These are phyloP conservation scores for Melampsora americana DNA, from an alignment of 1,284 basidiomycete species.

Conservation along the genomic window DNA sequence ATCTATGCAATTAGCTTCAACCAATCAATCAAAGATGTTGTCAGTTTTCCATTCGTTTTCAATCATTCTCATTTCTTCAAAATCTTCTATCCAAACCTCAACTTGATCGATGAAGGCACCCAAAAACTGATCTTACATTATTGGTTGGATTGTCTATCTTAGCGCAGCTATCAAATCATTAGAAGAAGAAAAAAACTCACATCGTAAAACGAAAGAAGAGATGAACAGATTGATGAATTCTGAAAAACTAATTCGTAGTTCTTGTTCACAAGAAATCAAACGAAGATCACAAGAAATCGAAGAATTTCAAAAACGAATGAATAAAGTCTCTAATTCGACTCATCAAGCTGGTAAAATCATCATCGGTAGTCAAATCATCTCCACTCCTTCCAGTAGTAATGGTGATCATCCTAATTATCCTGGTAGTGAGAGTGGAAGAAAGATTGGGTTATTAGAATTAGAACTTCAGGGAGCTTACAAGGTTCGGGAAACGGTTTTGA, in stretches of 20 bases:
- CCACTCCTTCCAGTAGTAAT: neutral
- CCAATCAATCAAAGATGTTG: constrained; percentile 36
- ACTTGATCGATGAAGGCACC: no score
- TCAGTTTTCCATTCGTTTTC: neutral
- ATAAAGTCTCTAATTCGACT: neutral
- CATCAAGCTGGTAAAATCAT: neutral
- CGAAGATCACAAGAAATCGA: constrained; percentile 21
- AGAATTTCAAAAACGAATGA: constrained; percentile 30
- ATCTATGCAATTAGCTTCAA: constrained; percentile 25
- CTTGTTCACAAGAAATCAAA: constrained; percentile 21
- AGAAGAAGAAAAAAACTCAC: constrained; percentile 24
- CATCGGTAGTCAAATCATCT: constrained; percentile 7
- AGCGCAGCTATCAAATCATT: constrained; percentile 31
- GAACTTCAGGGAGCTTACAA: constrained; percentile 21
- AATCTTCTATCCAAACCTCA: no score
- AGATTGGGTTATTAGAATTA: constrained; percentile 28
- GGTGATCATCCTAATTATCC: neutral
- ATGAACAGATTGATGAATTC: constrained; percentile 22
- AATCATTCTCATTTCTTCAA: no score
- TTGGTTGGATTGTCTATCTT: neutral
- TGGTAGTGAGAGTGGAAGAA: neutral
- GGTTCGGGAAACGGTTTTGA: neutral
- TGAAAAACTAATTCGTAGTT: constrained; percentile 18
- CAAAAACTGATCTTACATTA: neutral
- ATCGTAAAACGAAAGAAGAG: constrained; percentile 36